Percentiles rank a stretch among this genome's conserved stretches.
Conservation (phyloP, 2,329 filamentous ascomycete genomes). For the Pseudogymnoascus sp. region DNA sequence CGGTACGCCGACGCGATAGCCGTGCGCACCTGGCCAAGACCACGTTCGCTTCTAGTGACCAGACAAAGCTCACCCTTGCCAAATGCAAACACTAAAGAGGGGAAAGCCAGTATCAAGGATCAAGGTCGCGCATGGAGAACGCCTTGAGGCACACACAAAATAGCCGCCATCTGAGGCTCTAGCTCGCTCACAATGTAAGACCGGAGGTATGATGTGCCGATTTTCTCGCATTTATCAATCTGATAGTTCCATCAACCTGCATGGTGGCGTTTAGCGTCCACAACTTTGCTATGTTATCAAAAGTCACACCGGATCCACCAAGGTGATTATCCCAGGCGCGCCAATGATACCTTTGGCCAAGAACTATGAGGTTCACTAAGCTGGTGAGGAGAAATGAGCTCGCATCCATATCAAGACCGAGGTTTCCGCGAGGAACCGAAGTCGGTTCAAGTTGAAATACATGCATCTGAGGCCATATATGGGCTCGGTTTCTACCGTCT, state of each 20-base stretch:
- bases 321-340: background rate
- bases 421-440: background rate
- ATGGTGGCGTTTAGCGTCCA: background rate
- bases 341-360: constrained; percentile 3
- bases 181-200: background rate
- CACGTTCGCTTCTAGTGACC: background rate
- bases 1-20: background rate
- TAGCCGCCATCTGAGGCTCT: background rate
- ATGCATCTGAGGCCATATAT: background rate
- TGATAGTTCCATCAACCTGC: background rate
- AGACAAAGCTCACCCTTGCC: constrained; percentile 1
- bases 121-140: background rate
- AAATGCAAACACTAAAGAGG: constrained; percentile 3
- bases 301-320: background rate
- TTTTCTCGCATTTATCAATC: background rate
- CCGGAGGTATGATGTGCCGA: constrained; percentile 1
- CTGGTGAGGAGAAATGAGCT: background rate
- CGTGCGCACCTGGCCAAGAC: background rate
- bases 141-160: background rate
- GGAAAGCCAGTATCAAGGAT: background rate
- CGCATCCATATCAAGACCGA: background rate
- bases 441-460: background rate
- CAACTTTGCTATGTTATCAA: background rate
- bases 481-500: background rate
- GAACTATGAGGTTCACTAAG: background rate